phyloP scores from a whole-genome alignment of 2,329 filamentous ascomycete genomes.

The Claviceps quebecensis region DNA sequence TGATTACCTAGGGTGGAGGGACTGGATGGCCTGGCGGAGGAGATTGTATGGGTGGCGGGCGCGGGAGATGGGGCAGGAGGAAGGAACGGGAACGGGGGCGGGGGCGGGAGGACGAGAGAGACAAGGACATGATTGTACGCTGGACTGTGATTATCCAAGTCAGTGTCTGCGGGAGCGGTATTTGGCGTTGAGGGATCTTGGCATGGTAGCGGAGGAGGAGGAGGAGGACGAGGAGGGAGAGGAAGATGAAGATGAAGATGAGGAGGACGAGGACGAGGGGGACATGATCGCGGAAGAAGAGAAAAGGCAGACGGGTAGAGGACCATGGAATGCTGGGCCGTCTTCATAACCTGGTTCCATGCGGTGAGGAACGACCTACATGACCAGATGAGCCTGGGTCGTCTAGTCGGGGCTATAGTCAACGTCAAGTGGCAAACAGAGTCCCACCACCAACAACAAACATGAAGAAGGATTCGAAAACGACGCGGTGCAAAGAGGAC shows the following conservation, averaged over 20 bases:
- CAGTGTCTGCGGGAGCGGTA: conserved; percentile 10
- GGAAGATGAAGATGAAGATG: not conserved
- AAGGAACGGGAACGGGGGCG: not conserved
- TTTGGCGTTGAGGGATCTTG: not conserved
- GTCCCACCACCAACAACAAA: too few relatives aligned
- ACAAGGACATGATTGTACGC: conserved; percentile 8
- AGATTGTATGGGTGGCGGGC: not conserved
- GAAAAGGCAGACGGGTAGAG: too few relatives aligned
- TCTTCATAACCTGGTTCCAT: too few relatives aligned
- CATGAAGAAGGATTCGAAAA: too few relatives aligned
- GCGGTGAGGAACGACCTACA: too few relatives aligned
- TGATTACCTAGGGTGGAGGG: conserved; percentile 14
- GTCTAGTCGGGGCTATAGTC: too few relatives aligned
- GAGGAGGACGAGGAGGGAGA: not conserved
- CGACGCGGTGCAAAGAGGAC: too few relatives aligned
- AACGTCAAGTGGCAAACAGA: too few relatives aligned
- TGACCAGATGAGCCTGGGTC: too few relatives aligned
- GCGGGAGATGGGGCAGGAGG: not conserved
- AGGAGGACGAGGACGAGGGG: too few relatives aligned
- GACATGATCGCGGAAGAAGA: too few relatives aligned
- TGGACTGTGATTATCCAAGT: conserved; percentile 13
- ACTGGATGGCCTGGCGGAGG: conserved; percentile 1
- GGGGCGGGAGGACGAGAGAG: not conserved
- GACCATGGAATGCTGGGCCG: too few relatives aligned
- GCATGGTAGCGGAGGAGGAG: not conserved